phyloP scores from a whole-genome alignment of 306 rosid genomes.

The Cucumis melo region DNA sequence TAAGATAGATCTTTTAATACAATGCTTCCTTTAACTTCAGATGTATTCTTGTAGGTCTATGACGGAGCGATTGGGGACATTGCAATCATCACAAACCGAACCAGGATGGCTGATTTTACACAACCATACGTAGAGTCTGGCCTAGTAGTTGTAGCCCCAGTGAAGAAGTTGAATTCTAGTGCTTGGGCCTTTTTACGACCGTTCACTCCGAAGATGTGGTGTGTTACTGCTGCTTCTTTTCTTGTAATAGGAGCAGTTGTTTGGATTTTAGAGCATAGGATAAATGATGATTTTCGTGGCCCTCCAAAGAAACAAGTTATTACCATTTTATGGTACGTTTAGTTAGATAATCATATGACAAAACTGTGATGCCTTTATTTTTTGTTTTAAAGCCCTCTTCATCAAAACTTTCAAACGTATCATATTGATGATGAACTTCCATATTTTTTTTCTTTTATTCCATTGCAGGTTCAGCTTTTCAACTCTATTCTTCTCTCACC shows the following conservation, averaged over 20 bases:
- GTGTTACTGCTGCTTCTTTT: conserved; percentile 56
- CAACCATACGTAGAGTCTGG: conserved; percentile 94
- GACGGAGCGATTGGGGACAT: conserved; percentile 90
- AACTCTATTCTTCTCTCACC: conserved; percentile 67
- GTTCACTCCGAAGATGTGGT: conserved; percentile 65
- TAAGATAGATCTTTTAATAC: conserved; percentile 7
- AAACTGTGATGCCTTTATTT: not conserved
- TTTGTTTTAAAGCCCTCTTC: not conserved
- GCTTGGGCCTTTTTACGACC: conserved; percentile 90
- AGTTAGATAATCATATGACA: not conserved
- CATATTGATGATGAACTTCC: not conserved
- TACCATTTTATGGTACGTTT: conserved; percentile 62
- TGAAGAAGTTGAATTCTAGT: conserved; percentile 32
- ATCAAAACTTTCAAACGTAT: not conserved
- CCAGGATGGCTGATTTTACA: conserved; percentile 81
- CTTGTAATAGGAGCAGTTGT: conserved; percentile 64
- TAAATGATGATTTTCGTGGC: conserved; percentile 82
- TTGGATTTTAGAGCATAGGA: conserved; percentile 94
- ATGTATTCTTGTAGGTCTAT: conserved; percentile 37
- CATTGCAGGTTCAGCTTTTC: conserved; percentile 50
- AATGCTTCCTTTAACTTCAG: not conserved
- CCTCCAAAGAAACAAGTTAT: conserved; percentile 70
- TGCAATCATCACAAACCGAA: conserved; percentile 69
- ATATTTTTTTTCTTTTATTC: not conserved
- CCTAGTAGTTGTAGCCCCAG: conserved; percentile 73